Conservation (phyloP, 345 rosid genomes). For the Mangifera indica region DNA sequence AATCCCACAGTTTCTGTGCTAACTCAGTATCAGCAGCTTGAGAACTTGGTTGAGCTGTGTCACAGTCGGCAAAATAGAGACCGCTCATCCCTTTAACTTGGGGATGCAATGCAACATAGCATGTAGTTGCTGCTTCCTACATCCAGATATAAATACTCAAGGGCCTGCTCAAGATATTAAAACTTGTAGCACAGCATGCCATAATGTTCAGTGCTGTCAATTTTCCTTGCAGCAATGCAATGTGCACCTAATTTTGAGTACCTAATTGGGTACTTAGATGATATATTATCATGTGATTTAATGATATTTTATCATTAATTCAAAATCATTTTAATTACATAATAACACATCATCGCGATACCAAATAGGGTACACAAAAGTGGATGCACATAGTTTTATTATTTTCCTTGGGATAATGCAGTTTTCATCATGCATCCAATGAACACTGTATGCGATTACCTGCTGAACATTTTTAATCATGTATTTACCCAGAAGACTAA, state of each 20-base stretch:
- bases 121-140: slow-evolving; percentile 85
- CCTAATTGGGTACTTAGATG: too few relatives aligned
- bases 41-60: slow-evolving; percentile 39
- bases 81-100: slow-evolving; percentile 66
- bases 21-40: slow-evolving; percentile 46
- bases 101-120: slow-evolving; percentile 73
- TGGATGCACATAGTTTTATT: too few relatives aligned
- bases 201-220: neutral
- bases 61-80: slow-evolving; percentile 56
- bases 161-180: neutral
- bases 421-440: neutral
- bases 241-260: too few relatives aligned
- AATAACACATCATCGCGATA: too few relatives aligned
- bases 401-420: neutral
- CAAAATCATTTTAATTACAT: too few relatives aligned
- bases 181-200: neutral
- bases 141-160: neutral
- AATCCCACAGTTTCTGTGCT: slow-evolving; percentile 67
- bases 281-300: too few relatives aligned
- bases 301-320: too few relatives aligned
- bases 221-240: too few relatives aligned
- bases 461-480: slow-evolving; percentile 60
- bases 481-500: slow-evolving; percentile 38
- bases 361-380: too few relatives aligned
- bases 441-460: slow-evolving; percentile 30